A percentile compares a stretch with the other conserved stretches of the same genome.
These are phyloP conservation scores for Naganishia cerealis DNA, from an alignment of 1,284 basidiomycete species.

Conservation along the genomic window DNA sequence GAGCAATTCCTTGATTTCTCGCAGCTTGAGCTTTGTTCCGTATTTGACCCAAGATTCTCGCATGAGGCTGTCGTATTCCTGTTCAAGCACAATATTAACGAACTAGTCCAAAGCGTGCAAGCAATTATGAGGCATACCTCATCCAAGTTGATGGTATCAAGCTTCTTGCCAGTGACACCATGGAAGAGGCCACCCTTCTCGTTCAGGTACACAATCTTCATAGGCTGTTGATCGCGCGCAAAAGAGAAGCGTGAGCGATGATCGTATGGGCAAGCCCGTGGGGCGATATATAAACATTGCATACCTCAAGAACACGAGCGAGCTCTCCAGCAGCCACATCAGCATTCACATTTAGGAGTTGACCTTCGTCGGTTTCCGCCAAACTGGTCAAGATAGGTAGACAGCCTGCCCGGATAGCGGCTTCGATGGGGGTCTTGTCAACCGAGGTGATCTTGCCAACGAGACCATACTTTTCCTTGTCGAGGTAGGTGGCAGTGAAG, in stretches of 20 bases:
- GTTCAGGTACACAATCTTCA: conserved; percentile 98
- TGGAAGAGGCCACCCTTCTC: conserved; percentile 99
- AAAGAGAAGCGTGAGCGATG: not conserved
- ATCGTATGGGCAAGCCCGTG: not conserved
- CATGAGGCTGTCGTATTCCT: conserved; percentile 96
- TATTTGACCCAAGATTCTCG: conserved; percentile 99
- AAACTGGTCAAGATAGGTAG: conserved; percentile 89
- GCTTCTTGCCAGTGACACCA: conserved; percentile 89
- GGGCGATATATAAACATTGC: conserved; percentile 7
- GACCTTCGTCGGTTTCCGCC: conserved; percentile 85
- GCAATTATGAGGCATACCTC: conserved; percentile 62
- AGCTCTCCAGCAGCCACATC: conserved; percentile 94
- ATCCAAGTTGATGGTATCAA: conserved; percentile 95
- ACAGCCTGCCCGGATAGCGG: conserved; percentile 87
- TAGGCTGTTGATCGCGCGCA: conserved; percentile 57
- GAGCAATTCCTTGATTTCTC: conserved; percentile 98
- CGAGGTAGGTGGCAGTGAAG: conserved; percentile 91
- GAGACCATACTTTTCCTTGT: conserved; percentile 88
- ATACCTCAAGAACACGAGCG: conserved; percentile 81
- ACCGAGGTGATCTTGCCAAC: conserved; percentile 89
- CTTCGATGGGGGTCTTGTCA: conserved; percentile 91
- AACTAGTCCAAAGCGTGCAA: not conserved
- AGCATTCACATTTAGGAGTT: conserved; percentile 94
- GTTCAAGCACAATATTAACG: conserved; percentile 14
- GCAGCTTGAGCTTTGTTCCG: conserved; percentile 97